A percentile compares a stretch with the other conserved stretches of the same genome.
Conservation (phyloP, 2,329 filamentous ascomycete genomes). For the Ascochyta viciae-villosae region DNA sequence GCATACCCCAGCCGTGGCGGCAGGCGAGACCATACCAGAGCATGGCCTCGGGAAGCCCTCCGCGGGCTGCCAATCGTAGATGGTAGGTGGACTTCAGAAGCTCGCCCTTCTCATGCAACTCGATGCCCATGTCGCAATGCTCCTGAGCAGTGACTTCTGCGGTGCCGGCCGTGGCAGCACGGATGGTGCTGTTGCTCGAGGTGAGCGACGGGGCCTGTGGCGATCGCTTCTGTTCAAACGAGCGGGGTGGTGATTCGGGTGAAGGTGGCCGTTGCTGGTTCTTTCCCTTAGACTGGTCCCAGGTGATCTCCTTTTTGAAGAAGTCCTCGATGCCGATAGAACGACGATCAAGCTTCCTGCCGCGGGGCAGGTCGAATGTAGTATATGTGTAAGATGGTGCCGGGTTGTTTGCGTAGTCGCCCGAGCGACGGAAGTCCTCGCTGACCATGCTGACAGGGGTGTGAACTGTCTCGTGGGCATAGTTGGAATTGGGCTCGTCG, state of each 20-base stretch:
- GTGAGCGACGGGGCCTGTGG: conserved; percentile 43
- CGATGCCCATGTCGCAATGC: conserved; percentile 88
- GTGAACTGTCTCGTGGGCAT: conserved; percentile 69
- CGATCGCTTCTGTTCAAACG: conserved; percentile 37
- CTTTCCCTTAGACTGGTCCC: conserved; percentile 59
- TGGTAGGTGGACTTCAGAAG: conserved; percentile 96
- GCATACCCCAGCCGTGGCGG: conserved; percentile 97
- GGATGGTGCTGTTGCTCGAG: conserved; percentile 55
- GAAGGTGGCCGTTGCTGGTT: conserved; percentile 43
- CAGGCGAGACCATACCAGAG: conserved; percentile 93
- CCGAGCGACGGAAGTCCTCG: conserved; percentile 68
- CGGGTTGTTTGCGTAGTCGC: conserved; percentile 58
- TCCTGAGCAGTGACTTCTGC: conserved; percentile 83
- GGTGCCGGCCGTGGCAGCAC: conserved; percentile 46
- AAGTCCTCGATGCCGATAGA: conserved; percentile 50
- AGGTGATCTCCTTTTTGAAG: conserved; percentile 62
- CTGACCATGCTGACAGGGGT: conserved; percentile 77
- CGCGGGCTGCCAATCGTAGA: conserved; percentile 83
- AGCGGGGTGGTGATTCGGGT: conserved; percentile 50
- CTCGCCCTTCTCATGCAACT: conserved; percentile 85
- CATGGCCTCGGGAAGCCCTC: conserved; percentile 91
- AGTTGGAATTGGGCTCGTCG: conserved; percentile 62
- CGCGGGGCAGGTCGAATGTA: conserved; percentile 82
- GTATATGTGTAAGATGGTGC: conserved; percentile 84
- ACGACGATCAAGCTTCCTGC: conserved; percentile 75